These are phyloP conservation scores for Singerocomus rubriflavus DNA, from an alignment of 1,284 basidiomycete genomes.

Conservation along the genomic window DNA sequence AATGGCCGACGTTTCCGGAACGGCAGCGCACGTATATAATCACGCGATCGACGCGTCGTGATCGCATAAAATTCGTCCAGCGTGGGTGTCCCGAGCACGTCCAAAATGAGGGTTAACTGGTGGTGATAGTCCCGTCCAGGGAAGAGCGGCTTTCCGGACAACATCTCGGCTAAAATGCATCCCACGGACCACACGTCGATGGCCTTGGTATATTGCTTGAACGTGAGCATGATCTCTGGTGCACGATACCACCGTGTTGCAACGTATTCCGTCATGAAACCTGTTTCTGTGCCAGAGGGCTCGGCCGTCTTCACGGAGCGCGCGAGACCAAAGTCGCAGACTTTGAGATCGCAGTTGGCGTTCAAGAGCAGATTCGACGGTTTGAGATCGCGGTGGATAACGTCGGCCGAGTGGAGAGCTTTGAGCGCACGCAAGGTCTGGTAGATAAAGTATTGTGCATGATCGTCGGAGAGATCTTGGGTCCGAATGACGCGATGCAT, in stretches of 20 bases:
- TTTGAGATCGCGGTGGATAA: slow-evolving; percentile 94
- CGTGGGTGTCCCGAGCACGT: slow-evolving; percentile 90
- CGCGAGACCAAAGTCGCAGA: slow-evolving; percentile 91
- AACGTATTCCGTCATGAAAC: slow-evolving; percentile 95
- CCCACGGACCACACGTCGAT: slow-evolving; percentile 97
- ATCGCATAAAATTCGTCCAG: slow-evolving; percentile 92
- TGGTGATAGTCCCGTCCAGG: slow-evolving; percentile 97
- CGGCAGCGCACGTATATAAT: slow-evolving; percentile 87
- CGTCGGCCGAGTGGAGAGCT: slow-evolving; percentile 90
- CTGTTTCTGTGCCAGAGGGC: slow-evolving; percentile 78
- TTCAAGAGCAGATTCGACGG: slow-evolving; percentile 95
- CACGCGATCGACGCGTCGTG: slow-evolving; percentile 79
- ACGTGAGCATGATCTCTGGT: slow-evolving; percentile 95
- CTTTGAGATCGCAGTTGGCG: slow-evolving; percentile 95
- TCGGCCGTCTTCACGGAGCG: slow-evolving; percentile 83
- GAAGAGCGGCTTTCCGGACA: slow-evolving; percentile 91
- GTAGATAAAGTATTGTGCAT: slow-evolving; percentile 77
- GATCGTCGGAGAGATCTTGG: slow-evolving; percentile 82
- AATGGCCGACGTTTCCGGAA: slow-evolving; percentile 85
- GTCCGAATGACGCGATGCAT: slow-evolving; percentile 73
- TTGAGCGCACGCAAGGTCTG: slow-evolving; percentile 93
- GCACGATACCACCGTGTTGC: slow-evolving; percentile 93
- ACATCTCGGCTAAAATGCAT: slow-evolving; percentile 96
- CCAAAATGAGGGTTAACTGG: slow-evolving; percentile 87
- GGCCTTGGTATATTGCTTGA: slow-evolving; percentile 94